These are phyloP conservation scores for Talaromyces funiculosus DNA, from an alignment of 2,329 filamentous ascomycete genomes.

Conservation along the genomic window DNA sequence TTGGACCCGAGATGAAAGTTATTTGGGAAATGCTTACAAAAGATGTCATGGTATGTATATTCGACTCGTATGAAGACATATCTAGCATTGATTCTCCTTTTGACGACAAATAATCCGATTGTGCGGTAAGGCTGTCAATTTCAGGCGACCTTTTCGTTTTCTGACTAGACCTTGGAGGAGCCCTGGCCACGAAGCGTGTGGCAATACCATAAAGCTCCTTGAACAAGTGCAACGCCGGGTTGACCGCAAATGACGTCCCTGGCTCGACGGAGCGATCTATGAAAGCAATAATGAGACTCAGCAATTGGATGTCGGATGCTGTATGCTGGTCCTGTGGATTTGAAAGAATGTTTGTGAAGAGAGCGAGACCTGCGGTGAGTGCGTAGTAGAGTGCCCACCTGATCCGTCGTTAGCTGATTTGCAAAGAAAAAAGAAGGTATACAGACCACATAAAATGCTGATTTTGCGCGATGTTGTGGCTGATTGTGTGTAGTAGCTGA, in stretches of 20 bases:
- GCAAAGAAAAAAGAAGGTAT: background rate
- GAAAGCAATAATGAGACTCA: constrained; percentile 1
- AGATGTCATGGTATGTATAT: background rate
- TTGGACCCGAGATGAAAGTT: background rate
- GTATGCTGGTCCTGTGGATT: constrained; percentile 8
- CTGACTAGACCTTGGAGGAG: background rate
- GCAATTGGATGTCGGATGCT: background rate
- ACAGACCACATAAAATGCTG: constrained; percentile 10
- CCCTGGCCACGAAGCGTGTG: background rate
- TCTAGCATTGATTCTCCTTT: background rate
- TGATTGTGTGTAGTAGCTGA: constrained; percentile 3
- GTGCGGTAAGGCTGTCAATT: background rate
- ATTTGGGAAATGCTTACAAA: background rate
- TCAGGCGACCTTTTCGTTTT: background rate
- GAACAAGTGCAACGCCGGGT: constrained; percentile 4
- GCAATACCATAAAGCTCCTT: constrained; percentile 7
- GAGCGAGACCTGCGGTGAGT: constrained; percentile 5
- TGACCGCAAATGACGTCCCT: constrained; percentile 3
- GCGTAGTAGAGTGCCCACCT: constrained; percentile 7
- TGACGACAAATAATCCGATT: background rate
- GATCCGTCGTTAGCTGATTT: background rate
- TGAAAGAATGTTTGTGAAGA: constrained; percentile 10
- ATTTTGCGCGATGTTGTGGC: constrained; percentile 7
- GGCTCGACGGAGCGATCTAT: constrained; percentile 1
- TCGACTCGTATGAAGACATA: background rate